phyloP scores from a whole-genome alignment of 345 rosid species.

The Arabidopsis suecica region DNA sequence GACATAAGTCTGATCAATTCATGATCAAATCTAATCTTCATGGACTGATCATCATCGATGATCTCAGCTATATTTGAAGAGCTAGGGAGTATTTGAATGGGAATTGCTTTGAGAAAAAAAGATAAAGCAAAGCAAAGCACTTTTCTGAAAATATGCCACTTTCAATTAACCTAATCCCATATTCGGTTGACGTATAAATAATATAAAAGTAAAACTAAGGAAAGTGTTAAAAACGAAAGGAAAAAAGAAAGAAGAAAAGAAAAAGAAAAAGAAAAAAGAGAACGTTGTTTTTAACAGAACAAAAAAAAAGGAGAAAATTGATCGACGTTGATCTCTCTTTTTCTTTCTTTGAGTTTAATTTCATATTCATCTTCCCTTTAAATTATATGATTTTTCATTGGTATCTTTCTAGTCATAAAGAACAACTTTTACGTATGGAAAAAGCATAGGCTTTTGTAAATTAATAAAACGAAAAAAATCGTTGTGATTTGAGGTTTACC shows the following conservation, averaged over 20 bases:
- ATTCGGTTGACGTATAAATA: background rate
- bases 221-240: background rate
- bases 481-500: background rate
- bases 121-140: conserved; percentile 10
- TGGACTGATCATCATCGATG: background rate
- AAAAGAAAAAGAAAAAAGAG: background rate
- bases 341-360: background rate
- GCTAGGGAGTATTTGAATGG: background rate
- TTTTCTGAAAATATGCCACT: conserved; percentile 1
- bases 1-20: background rate
- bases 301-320: background rate
- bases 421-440: background rate
- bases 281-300: too few species aligned
- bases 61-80: too few species aligned
- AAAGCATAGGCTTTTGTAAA: background rate
- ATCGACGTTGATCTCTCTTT: conserved; percentile 13
- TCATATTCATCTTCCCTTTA: conserved; percentile 31
- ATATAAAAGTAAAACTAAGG: background rate
- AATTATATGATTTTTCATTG: conserved; percentile 2
- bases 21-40: background rate
- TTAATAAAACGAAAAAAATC: background rate
- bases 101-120: conserved; percentile 7
- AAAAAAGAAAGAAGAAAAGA: background rate
- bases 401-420: conserved; percentile 14
- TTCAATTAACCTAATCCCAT: conserved; percentile 15